A percentile compares a stretch with the other conserved stretches of the same genome.
Conservation (phyloP, 176 grass and related monocot species). For the Sorghum bicolor region Sorghum_bicolor_NCBIv3 NC_012878.2:51219501-51220000, state of each 20-base stretch:
- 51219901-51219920: no score
- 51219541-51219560: neutral
- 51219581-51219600: neutral
- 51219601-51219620: neutral
- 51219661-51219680: neutral
- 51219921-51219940: no score
- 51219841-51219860: no score
- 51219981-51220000: no score
- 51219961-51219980: no score
- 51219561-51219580: neutral
- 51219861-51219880: no score
- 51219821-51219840: neutral
- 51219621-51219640: neutral
- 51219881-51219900: no score
- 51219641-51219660: neutral
- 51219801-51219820: neutral
- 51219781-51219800: neutral
- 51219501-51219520: neutral
- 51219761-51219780: neutral
- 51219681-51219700: neutral
- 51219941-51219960: no score
- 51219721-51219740: neutral
- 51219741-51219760: neutral
- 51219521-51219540: neutral
- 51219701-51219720: conserved; percentile 7